These are phyloP conservation scores for Kockovaella imperatae DNA, from an alignment of 768 basidiomycete genomes.

Conservation along the genomic window DNA sequence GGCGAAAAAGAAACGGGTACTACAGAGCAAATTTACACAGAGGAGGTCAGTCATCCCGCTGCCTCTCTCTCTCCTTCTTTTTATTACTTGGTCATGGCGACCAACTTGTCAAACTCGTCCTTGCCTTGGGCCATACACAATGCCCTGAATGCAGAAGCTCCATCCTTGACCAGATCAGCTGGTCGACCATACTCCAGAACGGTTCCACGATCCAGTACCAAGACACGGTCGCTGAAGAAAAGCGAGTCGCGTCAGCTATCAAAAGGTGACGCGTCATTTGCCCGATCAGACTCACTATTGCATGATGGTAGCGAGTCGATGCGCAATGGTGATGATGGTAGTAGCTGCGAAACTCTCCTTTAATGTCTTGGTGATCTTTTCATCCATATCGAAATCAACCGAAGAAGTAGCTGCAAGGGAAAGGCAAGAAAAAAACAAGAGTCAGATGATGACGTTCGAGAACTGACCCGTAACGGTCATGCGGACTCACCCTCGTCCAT, in stretches of 20 bases:
- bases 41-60: too few species aligned
- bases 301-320: constrained; percentile 42
- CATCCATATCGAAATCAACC: constrained; percentile 44
- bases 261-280: too few species aligned
- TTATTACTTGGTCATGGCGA: constrained; percentile 13
- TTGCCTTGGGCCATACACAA: constrained; percentile 38
- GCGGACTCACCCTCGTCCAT: constrained; percentile 41
- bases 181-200: constrained; percentile 40
- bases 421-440: too few species aligned
- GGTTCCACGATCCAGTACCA: constrained; percentile 32
- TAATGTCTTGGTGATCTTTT: constrained; percentile 39
- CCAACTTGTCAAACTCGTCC: constrained; percentile 29
- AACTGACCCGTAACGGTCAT: too few species aligned
- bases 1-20: too few species aligned
- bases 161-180: constrained; percentile 16
- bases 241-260: too few species aligned
- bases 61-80: too few species aligned
- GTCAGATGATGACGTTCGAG: too few species aligned
- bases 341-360: constrained; percentile 34
- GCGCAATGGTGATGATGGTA: constrained; percentile 43
- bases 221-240: constrained; percentile 33
- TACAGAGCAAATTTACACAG: too few species aligned
- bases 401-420: constrained; percentile 29
- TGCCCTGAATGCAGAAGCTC: constrained; percentile 20
- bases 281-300: constrained; percentile 30